Conservation (phyloP, 2,329 filamentous ascomycete species). For the Colletotrichum plurivorum region DNA sequence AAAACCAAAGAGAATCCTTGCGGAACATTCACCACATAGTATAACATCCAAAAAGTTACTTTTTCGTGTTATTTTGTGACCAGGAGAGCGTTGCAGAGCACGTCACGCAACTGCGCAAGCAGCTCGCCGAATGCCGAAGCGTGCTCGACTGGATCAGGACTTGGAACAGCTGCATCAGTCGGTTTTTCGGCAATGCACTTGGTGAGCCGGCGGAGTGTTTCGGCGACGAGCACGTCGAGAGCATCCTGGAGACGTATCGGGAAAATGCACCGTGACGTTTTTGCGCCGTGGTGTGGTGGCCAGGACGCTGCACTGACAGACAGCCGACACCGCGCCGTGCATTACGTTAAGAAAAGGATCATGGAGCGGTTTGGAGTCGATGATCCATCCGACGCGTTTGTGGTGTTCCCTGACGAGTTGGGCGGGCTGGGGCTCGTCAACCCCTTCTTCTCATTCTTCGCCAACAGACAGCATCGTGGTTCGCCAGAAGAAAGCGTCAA, state of each 20-base stretch:
- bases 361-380: constrained; percentile 51
- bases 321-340: constrained; percentile 43
- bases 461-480: constrained; percentile 49
- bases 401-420: constrained; percentile 60
- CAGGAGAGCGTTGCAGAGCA: constrained; percentile 66
- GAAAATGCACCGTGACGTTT: constrained; percentile 56
- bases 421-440: constrained; percentile 63
- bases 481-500: background rate
- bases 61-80: constrained; percentile 51
- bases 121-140: constrained; percentile 67
- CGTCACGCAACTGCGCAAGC: constrained; percentile 66
- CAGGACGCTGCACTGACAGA: constrained; percentile 16
- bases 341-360: constrained; percentile 49
- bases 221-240: constrained; percentile 59
- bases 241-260: constrained; percentile 57
- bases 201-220: constrained; percentile 61
- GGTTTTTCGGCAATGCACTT: constrained; percentile 62
- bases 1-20: too few species aligned
- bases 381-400: constrained; percentile 60
- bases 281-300: constrained; percentile 44
- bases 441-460: constrained; percentile 59
- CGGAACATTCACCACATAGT: too few species aligned
- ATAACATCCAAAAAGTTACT: too few species aligned
- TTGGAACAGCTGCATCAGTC: constrained; percentile 62
- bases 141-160: constrained; percentile 56